phyloP scores from a whole-genome alignment of 2,329 filamentous ascomycete genomes.

The Aspergillus hortae region DNA sequence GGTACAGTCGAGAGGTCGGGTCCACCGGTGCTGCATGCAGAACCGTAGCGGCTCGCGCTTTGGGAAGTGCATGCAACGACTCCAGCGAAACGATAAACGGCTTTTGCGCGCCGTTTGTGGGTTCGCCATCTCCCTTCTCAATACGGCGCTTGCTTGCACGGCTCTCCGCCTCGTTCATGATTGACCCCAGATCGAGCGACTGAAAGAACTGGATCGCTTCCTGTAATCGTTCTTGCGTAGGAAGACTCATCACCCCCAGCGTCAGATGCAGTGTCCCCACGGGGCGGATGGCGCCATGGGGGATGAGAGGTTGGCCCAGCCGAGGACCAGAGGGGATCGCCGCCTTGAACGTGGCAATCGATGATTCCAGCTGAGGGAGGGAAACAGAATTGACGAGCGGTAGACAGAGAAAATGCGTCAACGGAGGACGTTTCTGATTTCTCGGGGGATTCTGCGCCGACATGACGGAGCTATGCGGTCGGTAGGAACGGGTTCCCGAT shows the following conservation, averaged over 20 bases:
- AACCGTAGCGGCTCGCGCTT: conserved; percentile 32
- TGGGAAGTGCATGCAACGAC: conserved; percentile 37
- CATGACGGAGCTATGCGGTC: conserved; percentile 4
- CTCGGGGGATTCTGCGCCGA: conserved; percentile 3
- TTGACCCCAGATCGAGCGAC: conserved; percentile 40
- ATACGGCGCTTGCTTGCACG: conserved; percentile 7
- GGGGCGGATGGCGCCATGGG: conserved; percentile 67
- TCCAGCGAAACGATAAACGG: conserved; percentile 45
- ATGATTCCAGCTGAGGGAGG: conserved; percentile 61
- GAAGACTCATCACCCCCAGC: conserved; percentile 77
- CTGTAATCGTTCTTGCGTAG: conserved; percentile 47
- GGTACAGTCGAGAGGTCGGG: conserved; percentile 36
- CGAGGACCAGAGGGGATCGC: conserved; percentile 43
- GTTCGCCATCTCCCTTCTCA: not conserved
- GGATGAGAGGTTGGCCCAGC: conserved; percentile 45
- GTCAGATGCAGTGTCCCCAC: conserved; percentile 81
- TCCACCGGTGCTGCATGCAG: conserved; percentile 41
- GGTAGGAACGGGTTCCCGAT: too few species aligned
- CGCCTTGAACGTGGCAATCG: conserved; percentile 59
- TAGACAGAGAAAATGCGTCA: conserved; percentile 47
- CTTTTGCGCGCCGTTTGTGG: not conserved
- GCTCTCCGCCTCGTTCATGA: conserved; percentile 37
- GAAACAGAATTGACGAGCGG: conserved; percentile 62
- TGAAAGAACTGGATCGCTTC: conserved; percentile 46
- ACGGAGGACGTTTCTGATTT: conserved; percentile 27